Evolutionary conservation across 1,284 basidiomycete species (phyloP).

Genomic region (Trametes hirsuta): DNA sequence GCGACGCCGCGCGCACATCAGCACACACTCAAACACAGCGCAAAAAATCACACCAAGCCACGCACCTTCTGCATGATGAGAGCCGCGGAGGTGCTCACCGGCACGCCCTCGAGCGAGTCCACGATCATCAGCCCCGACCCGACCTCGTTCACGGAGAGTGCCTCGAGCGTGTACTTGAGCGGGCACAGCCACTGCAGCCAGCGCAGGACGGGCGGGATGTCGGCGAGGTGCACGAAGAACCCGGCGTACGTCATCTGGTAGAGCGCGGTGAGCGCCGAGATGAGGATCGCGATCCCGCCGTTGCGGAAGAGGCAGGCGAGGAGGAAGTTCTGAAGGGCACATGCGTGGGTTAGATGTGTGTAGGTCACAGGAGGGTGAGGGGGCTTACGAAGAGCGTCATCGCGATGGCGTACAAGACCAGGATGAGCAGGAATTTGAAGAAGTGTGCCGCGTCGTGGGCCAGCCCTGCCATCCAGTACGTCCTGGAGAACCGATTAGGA

Average conservation of each 20-base stretch:
- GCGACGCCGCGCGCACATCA: conserved; percentile 6
- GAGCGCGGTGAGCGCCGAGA: conserved; percentile 75
- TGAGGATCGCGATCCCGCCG: conserved; percentile 85
- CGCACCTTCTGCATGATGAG: conserved; percentile 83
- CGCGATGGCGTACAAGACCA: conserved; percentile 64
- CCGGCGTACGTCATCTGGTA: conserved; percentile 88
- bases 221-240: conserved; percentile 81
- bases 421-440: conserved; percentile 43
- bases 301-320: conserved; percentile 81
- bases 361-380: not conserved
- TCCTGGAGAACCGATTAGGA: conserved; percentile 43
- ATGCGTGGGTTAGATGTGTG: conserved; percentile 1
- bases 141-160: conserved; percentile 87
- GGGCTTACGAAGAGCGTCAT: conserved; percentile 82
- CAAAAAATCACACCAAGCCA: conserved; percentile 9
- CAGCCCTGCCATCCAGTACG: conserved; percentile 93
- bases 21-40: not conserved
- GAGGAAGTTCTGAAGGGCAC: conserved; percentile 77
- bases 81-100: conserved; percentile 74
- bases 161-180: conserved; percentile 79
- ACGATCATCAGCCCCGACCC: conserved; percentile 81
- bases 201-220: conserved; percentile 81
- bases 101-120: conserved; percentile 81
- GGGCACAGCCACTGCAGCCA: conserved; percentile 86
- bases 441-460: conserved; percentile 46